Conservation (phyloP, 345 rosid genomes). For the Sonneratia alba region DNA sequence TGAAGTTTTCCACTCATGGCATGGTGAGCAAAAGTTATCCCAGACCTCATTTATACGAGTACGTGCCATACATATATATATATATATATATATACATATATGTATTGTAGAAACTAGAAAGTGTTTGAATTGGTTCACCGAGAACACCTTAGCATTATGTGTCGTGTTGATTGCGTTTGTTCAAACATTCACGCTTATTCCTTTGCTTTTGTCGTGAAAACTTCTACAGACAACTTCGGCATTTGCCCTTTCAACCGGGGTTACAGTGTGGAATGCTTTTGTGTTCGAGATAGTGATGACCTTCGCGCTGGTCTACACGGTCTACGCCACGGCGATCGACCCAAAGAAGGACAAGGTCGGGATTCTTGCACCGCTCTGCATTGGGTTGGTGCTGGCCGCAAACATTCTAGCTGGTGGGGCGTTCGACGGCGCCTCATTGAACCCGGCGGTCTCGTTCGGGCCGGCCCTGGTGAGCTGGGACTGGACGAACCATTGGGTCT, state of each 20-base stretch:
- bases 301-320: conserved; percentile 2
- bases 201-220: not conserved
- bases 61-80: no score
- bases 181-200: not conserved
- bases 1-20: conserved; percentile 14
- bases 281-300: conserved; percentile 15
- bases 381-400: conserved; percentile 8
- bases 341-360: not conserved
- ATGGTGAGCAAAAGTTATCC: conserved; percentile 6
- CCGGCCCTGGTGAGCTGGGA: conserved; percentile 10
- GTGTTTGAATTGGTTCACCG: no score
- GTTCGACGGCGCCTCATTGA: conserved; percentile 7
- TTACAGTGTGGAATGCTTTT: conserved; percentile 13
- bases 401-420: conserved; percentile 14
- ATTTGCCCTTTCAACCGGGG: conserved; percentile 9
- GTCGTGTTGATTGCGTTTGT: no score
- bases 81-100: no score
- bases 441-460: conserved; percentile 6
- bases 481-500: conserved; percentile 14
- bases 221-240: conserved; percentile 11
- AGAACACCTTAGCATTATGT: no score
- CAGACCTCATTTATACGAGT: no score
- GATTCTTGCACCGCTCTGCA: not conserved
- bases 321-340: conserved; percentile 3
- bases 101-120: no score